These are phyloP conservation scores for Crithidia fasciculata DNA, from an alignment of 208 protist genomes.

Conservation along the genomic window DNA sequence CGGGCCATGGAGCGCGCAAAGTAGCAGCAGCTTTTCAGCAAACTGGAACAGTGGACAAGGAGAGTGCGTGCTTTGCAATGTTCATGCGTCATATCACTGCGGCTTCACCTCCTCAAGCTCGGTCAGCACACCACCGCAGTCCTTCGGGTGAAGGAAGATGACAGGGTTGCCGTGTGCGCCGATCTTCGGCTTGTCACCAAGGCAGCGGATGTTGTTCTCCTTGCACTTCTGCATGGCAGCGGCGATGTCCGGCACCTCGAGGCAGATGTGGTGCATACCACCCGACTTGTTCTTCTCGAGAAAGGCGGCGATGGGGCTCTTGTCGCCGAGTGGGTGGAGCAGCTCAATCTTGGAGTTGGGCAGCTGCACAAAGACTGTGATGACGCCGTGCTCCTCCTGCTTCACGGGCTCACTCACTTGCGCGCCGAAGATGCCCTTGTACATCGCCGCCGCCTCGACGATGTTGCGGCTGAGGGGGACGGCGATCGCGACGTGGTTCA, in stretches of 20 bases:
- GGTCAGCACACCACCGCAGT: constrained; percentile 90
- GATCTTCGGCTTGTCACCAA: constrained; percentile 90
- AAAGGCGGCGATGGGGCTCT: constrained; percentile 90
- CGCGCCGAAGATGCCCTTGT: constrained; percentile 76
- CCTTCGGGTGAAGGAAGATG: constrained; percentile 92
- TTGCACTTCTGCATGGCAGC: constrained; percentile 59
- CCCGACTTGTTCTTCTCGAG: constrained; percentile 89
- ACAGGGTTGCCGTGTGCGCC: constrained; percentile 95
- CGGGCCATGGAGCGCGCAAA: no score
- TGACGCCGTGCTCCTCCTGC: constrained; percentile 92
- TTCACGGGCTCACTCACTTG: constrained; percentile 81
- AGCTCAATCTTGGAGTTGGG: constrained; percentile 93
- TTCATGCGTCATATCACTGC: not conserved
- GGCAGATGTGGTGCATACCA: constrained; percentile 95
- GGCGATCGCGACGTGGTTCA: constrained; percentile 96
- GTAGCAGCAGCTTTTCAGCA: not conserved
- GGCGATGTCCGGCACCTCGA: constrained; percentile 84
- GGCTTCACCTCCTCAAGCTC: constrained; percentile 89
- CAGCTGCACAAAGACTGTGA: constrained; percentile 92
- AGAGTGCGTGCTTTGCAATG: no score
- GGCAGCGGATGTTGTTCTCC: constrained; percentile 69
- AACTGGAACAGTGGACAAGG: not conserved
- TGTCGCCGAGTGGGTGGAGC: constrained; percentile 89
- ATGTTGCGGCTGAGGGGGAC: constrained; percentile 75
- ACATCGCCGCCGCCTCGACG: constrained; percentile 62